Percentiles rank a stretch among this genome's conserved stretches.
phyloP scores from a whole-genome alignment of 305 asterid species.

The Ilex paraguariensis region DNA sequence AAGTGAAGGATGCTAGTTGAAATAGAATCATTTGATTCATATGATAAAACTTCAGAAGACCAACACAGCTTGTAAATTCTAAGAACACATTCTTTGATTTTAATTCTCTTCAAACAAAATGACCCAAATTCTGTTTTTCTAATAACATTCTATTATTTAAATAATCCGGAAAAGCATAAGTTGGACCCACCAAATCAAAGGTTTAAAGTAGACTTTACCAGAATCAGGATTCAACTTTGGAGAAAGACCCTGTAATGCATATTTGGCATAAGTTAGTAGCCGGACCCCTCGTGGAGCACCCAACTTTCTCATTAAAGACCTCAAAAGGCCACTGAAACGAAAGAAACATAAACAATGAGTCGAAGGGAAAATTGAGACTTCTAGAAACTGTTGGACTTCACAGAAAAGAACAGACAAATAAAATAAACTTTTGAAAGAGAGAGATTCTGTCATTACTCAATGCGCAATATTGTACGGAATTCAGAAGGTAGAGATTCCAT shows the following conservation, averaged over 20 bases:
- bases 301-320: constrained; percentile 83
- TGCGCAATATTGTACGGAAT: constrained; percentile 66
- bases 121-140: neutral
- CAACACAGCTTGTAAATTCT: neutral
- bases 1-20: neutral
- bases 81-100: neutral
- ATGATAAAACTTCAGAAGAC: neutral
- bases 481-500: constrained; percentile 90
- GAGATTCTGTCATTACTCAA: constrained; percentile 52
- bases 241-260: constrained; percentile 61
- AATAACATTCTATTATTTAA: neutral
- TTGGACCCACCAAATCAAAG: neutral
- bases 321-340: constrained; percentile 61
- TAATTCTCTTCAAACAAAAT: neutral
- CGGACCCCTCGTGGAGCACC: constrained; percentile 72
- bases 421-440: neutral
- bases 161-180: neutral
- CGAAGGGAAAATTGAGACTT: no score
- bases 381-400: no score
- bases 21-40: neutral
- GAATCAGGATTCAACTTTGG: constrained; percentile 32
- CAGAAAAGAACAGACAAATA: no score
- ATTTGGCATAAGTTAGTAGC: constrained; percentile 68
- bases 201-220: constrained; percentile 33
- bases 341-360: neutral